Evolutionary conservation across 2,329 filamentous ascomycete species (phyloP).

Genomic region (Ceratocystis huliohia): DNA sequence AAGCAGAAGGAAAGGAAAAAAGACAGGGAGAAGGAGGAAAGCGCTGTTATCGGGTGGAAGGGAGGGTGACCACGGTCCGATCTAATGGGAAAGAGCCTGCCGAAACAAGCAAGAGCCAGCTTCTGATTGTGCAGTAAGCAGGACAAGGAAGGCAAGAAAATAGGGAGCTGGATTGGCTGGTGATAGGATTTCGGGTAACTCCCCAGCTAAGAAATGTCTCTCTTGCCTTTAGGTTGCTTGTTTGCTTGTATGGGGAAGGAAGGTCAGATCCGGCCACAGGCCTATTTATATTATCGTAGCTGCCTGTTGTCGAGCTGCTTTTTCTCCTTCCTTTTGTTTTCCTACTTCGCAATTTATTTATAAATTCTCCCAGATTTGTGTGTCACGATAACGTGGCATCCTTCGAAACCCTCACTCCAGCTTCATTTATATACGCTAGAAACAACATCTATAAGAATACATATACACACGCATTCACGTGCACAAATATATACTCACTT

Average conservation of each 20-base stretch:
- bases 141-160: background rate
- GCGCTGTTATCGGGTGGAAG: constrained; percentile 12
- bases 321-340: background rate
- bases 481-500: constrained; percentile 23
- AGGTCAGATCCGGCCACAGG: constrained; percentile 4
- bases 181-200: background rate
- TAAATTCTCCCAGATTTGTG: background rate
- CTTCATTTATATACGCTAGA: background rate
- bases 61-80: constrained; percentile 7
- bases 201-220: background rate
- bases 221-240: background rate
- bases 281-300: constrained; percentile 11
- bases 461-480: too few species aligned
- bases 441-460: too few species aligned
- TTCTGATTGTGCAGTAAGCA: constrained; percentile 7
- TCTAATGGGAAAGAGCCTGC: constrained; percentile 5
- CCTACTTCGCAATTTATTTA: background rate
- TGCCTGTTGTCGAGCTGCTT: background rate
- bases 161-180: background rate
- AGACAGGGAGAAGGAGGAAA: background rate
- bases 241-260: background rate
- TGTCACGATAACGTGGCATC: background rate
- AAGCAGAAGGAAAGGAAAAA: background rate
- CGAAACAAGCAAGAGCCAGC: constrained; percentile 14
- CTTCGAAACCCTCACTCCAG: background rate